These are phyloP conservation scores for Boletellus ananas DNA, from an alignment of 768 basidiomycete species.

Conservation along the genomic window DNA sequence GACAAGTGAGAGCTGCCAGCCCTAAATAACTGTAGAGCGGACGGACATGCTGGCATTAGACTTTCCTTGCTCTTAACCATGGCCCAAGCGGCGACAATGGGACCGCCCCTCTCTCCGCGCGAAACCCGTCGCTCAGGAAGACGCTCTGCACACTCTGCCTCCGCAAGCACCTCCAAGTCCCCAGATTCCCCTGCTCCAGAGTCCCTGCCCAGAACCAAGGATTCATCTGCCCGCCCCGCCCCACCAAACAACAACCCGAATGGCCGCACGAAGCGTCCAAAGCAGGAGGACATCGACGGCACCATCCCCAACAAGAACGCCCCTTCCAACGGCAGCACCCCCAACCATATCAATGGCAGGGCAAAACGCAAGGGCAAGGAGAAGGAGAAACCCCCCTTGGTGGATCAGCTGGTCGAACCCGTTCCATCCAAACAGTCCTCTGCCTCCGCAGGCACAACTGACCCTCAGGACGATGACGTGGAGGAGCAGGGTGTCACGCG, in stretches of 20 bases:
- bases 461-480: constrained; percentile 41
- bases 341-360: constrained; percentile 37
- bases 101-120: constrained; percentile 71
- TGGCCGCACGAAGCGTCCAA: constrained; percentile 54
- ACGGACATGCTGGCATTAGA: neutral
- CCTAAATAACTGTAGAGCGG: constrained; percentile 33
- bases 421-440: constrained; percentile 28
- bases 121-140: constrained; percentile 77
- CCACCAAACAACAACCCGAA: constrained; percentile 37
- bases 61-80: constrained; percentile 31
- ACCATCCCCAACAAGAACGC: constrained; percentile 44
- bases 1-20: constrained; percentile 29
- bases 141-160: constrained; percentile 64
- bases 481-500: constrained; percentile 64
- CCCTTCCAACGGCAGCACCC: constrained; percentile 29
- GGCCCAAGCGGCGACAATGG: constrained; percentile 70
- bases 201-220: constrained; percentile 40
- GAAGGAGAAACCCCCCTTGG: constrained; percentile 48
- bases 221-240: constrained; percentile 37
- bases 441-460: constrained; percentile 32
- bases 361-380: constrained; percentile 65
- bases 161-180: constrained; percentile 67
- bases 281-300: constrained; percentile 74
- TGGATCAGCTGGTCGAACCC: constrained; percentile 30
- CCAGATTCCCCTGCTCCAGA: constrained; percentile 64